A percentile compares a stretch with the other conserved stretches of the same genome.
These are phyloP conservation scores for Dovyalis caffra DNA, from an alignment of 345 rosid genomes.

Conservation along the genomic window DNA sequence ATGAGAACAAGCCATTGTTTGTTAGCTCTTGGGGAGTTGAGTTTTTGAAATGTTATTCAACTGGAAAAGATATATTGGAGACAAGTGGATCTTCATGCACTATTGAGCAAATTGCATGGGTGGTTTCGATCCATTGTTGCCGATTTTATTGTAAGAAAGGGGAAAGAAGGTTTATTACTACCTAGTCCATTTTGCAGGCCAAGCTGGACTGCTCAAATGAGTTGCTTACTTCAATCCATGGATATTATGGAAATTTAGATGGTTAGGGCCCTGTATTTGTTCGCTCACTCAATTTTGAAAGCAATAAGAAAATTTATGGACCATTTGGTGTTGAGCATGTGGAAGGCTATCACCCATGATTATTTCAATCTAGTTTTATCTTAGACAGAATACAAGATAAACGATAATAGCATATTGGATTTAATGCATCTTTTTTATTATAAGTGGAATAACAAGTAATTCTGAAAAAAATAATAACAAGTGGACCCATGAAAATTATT, in stretches of 20 bases:
- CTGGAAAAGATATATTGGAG: constrained; percentile 61
- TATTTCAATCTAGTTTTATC: too few species aligned
- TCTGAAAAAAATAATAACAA: too few species aligned
- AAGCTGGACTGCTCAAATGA: constrained; percentile 71
- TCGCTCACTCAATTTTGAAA: constrained; percentile 68
- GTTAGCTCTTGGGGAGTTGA: constrained; percentile 75
- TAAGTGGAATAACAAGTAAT: too few species aligned
- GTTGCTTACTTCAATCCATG: constrained; percentile 61
- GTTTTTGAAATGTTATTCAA: constrained; percentile 62
- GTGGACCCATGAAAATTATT: too few species aligned
- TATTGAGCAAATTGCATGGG: constrained; percentile 76
- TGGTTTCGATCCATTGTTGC: constrained; percentile 71
- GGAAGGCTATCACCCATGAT: too few species aligned
- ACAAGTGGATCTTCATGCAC: constrained; percentile 57
- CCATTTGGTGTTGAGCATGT: constrained; percentile 79
- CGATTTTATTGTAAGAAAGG: constrained; percentile 66
- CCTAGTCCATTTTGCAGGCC: constrained; percentile 68
- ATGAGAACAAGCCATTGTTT: constrained; percentile 46
- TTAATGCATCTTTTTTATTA: too few species aligned
- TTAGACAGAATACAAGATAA: too few species aligned
- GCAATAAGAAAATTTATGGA: constrained; percentile 68
- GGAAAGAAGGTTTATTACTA: constrained; percentile 49
- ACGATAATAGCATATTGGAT: too few species aligned
- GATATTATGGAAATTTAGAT: constrained; percentile 56
- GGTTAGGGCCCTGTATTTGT: constrained; percentile 44